Percentiles rank a stretch among this genome's conserved stretches.
These are phyloP conservation scores for Solanum rostratum DNA, from an alignment of 257 asterid species.

Conservation along the genomic window DNA sequence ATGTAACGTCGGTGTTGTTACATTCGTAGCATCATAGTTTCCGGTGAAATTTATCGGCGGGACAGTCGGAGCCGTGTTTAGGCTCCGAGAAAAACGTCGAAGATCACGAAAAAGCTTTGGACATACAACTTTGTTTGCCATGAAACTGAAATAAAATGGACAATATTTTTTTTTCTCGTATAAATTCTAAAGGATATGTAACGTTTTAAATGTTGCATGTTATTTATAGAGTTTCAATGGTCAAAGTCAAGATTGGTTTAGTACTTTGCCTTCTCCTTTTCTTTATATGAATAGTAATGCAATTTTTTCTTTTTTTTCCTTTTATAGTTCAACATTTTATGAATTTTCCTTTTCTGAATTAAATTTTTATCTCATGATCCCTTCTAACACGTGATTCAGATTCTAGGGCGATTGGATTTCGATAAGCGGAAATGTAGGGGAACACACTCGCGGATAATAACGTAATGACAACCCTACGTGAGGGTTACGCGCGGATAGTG, in stretches of 20 bases:
- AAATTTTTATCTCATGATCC: background rate
- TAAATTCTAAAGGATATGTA: background rate
- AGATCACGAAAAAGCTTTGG: constrained; percentile 24
- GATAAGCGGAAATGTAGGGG: background rate
- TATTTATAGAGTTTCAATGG: background rate
- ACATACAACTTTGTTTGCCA: constrained; percentile 3
- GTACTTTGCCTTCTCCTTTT: background rate
- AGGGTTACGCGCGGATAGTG: background rate
- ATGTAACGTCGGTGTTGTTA: background rate
- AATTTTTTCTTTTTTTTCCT: background rate
- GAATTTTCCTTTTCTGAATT: background rate
- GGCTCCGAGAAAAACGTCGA: constrained; percentile 17
- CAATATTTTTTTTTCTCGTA: background rate
- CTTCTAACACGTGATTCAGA: background rate
- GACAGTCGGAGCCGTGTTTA: constrained; percentile 22
- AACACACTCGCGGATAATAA: background rate
- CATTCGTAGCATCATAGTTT: background rate
- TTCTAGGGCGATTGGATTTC: background rate
- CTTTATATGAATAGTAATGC: background rate
- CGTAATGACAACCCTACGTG: background rate
- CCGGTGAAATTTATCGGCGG: constrained; percentile 15
- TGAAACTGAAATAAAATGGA: background rate
- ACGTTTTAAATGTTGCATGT: background rate
- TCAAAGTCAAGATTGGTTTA: background rate
- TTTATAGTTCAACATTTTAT: background rate